phyloP scores from a whole-genome alignment of 805 yeast species.

The Teunomyces tritomae region DNA sequence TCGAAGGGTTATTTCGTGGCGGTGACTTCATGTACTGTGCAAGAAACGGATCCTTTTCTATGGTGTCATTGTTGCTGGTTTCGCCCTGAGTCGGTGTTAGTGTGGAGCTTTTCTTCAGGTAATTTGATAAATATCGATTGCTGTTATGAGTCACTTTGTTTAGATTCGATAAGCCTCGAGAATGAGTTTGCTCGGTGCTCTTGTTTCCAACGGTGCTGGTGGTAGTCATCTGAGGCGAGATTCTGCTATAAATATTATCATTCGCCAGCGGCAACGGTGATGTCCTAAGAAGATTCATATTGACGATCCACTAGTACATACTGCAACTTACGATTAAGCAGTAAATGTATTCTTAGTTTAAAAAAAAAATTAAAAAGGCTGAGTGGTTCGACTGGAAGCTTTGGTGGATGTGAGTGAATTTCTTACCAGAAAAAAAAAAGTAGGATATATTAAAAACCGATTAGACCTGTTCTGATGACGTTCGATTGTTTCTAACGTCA shows the following conservation, averaged over 20 bases:
- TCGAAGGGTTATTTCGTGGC: slow-evolving; percentile 7
- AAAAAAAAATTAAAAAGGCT: not conserved
- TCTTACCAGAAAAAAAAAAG: not conserved
- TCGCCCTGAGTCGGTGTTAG: not conserved
- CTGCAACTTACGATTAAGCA: not conserved
- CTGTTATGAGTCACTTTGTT: not conserved
- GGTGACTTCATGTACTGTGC: slow-evolving; percentile 20
- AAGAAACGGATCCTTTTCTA: slow-evolving; percentile 17
- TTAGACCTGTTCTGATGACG: no score
- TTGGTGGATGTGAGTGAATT: not conserved
- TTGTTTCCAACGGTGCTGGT: not conserved
- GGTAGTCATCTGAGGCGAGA: slow-evolving; percentile 9
- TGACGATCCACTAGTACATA: not conserved
- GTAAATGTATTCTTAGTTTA: not conserved
- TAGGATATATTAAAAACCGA: no score
- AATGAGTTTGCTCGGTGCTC: not conserved
- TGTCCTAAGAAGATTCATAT: slow-evolving; percentile 5
- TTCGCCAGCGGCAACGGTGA: slow-evolving; percentile 13
- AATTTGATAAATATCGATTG: not conserved
- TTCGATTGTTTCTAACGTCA: no score
- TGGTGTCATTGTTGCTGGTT: not conserved
- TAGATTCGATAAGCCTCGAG: not conserved
- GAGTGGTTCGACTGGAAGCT: not conserved
- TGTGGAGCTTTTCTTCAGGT: not conserved
- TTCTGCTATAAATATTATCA: slow-evolving; percentile 8